Evolutionary conservation across 257 asterid species (phyloP).

Genomic region (Fraxinus cuspidata): DNA sequence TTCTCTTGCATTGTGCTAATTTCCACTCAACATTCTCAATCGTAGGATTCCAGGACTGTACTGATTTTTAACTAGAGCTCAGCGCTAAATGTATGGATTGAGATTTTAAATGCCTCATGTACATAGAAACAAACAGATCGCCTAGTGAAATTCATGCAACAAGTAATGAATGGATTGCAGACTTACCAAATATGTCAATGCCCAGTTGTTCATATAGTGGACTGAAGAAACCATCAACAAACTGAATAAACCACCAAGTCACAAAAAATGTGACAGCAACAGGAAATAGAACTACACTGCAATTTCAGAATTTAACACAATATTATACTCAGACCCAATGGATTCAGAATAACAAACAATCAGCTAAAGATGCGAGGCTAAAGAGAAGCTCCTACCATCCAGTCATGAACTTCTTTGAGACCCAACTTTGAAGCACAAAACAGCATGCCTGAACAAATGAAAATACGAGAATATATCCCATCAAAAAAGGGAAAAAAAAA

Average conservation of each 20-base stretch:
- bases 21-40: background rate
- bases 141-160: background rate
- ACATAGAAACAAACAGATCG: background rate
- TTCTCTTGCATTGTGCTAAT: background rate
- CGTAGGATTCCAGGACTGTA: background rate
- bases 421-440: slow-evolving; percentile 87
- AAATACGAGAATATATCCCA: slow-evolving; percentile 19
- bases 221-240: slow-evolving; percentile 97
- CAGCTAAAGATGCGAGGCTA: slow-evolving; percentile 18
- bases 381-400: slow-evolving; percentile 70
- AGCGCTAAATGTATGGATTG: background rate
- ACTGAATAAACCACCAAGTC: slow-evolving; percentile 95
- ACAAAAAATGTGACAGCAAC: slow-evolving; percentile 85
- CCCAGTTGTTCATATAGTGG: slow-evolving; percentile 85
- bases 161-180: background rate
- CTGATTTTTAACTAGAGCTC: background rate
- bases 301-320: slow-evolving; percentile 31
- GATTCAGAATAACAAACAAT: background rate
- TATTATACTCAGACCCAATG: slow-evolving; percentile 18
- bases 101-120: slow-evolving; percentile 1
- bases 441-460: slow-evolving; percentile 77
- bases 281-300: slow-evolving; percentile 95
- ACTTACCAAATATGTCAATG: slow-evolving; percentile 78
- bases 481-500: slow-evolving; percentile 1
- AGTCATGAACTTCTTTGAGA: slow-evolving; percentile 93